phyloP scores from a whole-genome alignment of 345 rosid species.

The Aurinia saxatilis region DNA sequence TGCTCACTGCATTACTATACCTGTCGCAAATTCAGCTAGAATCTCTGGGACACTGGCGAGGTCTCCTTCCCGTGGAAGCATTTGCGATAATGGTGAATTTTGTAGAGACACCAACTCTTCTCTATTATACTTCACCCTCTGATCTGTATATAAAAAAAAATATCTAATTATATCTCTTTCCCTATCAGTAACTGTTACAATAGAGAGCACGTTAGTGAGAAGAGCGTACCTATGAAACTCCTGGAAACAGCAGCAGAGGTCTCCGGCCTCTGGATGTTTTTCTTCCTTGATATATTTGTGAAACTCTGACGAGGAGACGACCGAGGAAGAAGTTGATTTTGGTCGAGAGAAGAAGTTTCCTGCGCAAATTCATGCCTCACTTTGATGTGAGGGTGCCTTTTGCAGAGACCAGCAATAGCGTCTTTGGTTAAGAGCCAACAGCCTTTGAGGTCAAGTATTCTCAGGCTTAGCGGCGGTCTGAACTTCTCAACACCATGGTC shows the following conservation, averaged over 20 bases:
- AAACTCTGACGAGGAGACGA: conserved; percentile 22
- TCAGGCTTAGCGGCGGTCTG: conserved; percentile 46
- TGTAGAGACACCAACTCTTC: conserved; percentile 57
- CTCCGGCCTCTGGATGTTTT: conserved; percentile 12
- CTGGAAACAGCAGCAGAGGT: conserved; percentile 24
- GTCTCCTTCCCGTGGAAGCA: conserved; percentile 8
- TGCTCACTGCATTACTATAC: not conserved
- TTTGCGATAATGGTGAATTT: conserved; percentile 33
- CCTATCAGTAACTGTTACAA: not conserved
- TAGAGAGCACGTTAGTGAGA: not conserved
- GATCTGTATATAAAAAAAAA: conserved; percentile 47
- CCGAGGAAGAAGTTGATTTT: conserved; percentile 14
- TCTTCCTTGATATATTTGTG: not conserved
- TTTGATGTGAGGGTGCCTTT: conserved; percentile 45
- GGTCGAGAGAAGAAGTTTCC: conserved; percentile 21
- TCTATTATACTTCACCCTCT: conserved; percentile 64
- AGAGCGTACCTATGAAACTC: conserved; percentile 33
- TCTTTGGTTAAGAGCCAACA: conserved; percentile 83
- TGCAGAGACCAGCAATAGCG: conserved; percentile 37
- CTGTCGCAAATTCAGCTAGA: not conserved
- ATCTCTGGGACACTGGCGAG: conserved; percentile 16
- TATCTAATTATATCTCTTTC: not conserved
- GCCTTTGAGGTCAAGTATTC: conserved; percentile 64
- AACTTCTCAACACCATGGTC: conserved; percentile 48
- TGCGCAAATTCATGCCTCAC: conserved; percentile 46